Evolutionary conservation across 73 alveolate genomes (phyloP), one percentile per base, ranked within the genome.

Genomic region (Stentor roeselii): DNA sequence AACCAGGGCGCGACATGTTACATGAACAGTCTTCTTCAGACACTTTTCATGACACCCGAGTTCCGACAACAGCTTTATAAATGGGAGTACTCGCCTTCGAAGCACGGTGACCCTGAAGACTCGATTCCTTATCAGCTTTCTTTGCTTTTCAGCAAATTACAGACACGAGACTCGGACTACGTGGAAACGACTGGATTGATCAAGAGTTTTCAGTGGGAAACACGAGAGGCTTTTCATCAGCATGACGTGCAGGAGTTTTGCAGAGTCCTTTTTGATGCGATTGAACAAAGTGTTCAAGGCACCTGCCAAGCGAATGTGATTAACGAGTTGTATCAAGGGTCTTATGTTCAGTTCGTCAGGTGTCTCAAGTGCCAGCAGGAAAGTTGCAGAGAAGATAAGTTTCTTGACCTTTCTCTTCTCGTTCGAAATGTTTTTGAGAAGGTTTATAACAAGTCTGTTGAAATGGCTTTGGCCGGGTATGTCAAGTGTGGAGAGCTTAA

Each of bases 251-350:
- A 91, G 83, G 96, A 91, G 83, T 92, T 96, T 90, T 96, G 99
- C 85, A 37, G 98, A 75, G 98, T 95, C 59, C 95, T 96, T 78
- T 96, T 96, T 82, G 98, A 96, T 82, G 99, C 99, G 3, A 92
- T 96, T 59, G 98, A 96, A 87, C 61, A 90, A 59, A 84, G 94
- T 77, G 85, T 90, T 59, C 93, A 88, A 36, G 61, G 89, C 30
- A 87, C 87, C 34, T 93, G 92, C 40, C 75, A 89, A 78, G 87
- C 84, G 59, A 89, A 93, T 78, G 77, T 83, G 41, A 87, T 96
- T 36, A 82, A 95, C 30, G 82, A 42, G 0, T 61, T 61, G 36
- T 82, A 61, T 36, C 90, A 95, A 88, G 99, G 99, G 32, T 84
- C 74, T 35, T 84, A 86, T 39, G 11, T 76, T 21, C 92, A 93